Percentiles rank a stretch among this genome's conserved stretches.
These are phyloP conservation scores for Carpinus viminea DNA, from an alignment of 306 rosid genomes.

Conservation along the genomic window DNA sequence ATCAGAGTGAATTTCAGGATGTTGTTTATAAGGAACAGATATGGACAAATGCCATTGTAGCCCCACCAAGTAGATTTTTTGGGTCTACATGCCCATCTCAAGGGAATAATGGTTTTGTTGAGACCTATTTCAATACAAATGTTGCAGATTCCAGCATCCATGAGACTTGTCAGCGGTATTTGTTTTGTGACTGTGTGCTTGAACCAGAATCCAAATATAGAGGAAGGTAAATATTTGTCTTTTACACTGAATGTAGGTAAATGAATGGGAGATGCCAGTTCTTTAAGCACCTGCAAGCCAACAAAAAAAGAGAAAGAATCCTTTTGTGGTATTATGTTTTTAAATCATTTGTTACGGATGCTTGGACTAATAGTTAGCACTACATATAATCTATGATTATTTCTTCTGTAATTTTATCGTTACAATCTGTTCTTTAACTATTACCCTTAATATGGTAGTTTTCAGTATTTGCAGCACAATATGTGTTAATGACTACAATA, in stretches of 20 bases:
- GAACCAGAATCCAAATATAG: slow-evolving; percentile 42
- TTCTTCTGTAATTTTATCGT: neutral
- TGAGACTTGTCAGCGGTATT: slow-evolving; percentile 59
- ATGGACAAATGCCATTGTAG: slow-evolving; percentile 26
- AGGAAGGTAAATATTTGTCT: slow-evolving; percentile 58
- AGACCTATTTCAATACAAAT: slow-evolving; percentile 58
- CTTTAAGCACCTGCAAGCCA: neutral
- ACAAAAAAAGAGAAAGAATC: neutral
- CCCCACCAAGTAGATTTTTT: slow-evolving; percentile 29
- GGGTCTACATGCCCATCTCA: slow-evolving; percentile 23
- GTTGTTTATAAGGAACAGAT: slow-evolving; percentile 21
- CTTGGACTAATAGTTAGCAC: neutral
- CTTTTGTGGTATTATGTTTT: neutral
- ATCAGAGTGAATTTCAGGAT: slow-evolving; percentile 14
- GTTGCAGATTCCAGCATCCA: slow-evolving; percentile 61
- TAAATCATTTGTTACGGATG: neutral
- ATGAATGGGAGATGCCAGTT: slow-evolving; percentile 22
- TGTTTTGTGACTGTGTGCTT: slow-evolving; percentile 60
- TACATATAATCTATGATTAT: neutral
- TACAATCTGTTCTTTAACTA: too few relatives aligned
- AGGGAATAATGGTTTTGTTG: slow-evolving; percentile 46
- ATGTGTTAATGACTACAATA: neutral
- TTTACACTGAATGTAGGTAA: slow-evolving; percentile 16
- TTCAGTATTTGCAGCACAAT: neutral
- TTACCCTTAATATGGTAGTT: neutral